Conservation (phyloP, 306 rosid species). For the Cicer chorassanicum region DNA sequence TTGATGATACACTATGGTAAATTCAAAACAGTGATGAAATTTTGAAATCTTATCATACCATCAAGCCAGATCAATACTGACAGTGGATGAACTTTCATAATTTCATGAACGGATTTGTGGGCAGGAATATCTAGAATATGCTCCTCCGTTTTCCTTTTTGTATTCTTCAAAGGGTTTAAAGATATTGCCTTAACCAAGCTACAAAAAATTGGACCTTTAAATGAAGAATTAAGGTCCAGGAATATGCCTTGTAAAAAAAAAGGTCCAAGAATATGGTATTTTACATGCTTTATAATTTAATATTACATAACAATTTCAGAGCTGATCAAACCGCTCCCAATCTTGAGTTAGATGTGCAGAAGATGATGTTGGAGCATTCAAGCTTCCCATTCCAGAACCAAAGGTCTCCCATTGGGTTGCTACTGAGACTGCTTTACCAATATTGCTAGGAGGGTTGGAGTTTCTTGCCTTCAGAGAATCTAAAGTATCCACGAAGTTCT, state of each 20-base stretch:
- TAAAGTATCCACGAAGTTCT: slow-evolving; percentile 67
- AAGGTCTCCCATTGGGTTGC: slow-evolving; percentile 71
- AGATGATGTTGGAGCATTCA: slow-evolving; percentile 68
- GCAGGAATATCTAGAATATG: slow-evolving; percentile 7
- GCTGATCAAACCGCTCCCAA: slow-evolving; percentile 60
- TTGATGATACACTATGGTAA: background rate
- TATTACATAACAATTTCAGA: slow-evolving; percentile 26
- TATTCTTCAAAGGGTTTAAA: slow-evolving; percentile 21
- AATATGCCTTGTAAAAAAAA: slow-evolving; percentile 14
- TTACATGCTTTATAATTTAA: slow-evolving; percentile 35
- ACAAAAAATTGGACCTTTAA: slow-evolving; percentile 41
- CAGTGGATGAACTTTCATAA: background rate
- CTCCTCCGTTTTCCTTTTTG: background rate
- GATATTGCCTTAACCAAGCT: slow-evolving; percentile 14
- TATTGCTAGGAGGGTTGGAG: slow-evolving; percentile 55
- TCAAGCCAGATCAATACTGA: background rate
- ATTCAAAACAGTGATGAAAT: background rate
- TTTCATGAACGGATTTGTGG: slow-evolving; percentile 6
- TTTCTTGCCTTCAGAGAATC: slow-evolving; percentile 69
- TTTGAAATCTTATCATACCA: background rate
- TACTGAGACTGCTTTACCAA: slow-evolving; percentile 62
- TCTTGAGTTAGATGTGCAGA: slow-evolving; percentile 57
- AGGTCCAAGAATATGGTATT: slow-evolving; percentile 36
- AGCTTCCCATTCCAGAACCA: slow-evolving; percentile 71
- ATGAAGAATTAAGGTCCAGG: slow-evolving; percentile 32